Evolutionary conservation across 2,329 filamentous ascomycete genomes (phyloP), one percentile per base, ranked within the genome.

Genomic region (Fusarium illudens): DNA sequence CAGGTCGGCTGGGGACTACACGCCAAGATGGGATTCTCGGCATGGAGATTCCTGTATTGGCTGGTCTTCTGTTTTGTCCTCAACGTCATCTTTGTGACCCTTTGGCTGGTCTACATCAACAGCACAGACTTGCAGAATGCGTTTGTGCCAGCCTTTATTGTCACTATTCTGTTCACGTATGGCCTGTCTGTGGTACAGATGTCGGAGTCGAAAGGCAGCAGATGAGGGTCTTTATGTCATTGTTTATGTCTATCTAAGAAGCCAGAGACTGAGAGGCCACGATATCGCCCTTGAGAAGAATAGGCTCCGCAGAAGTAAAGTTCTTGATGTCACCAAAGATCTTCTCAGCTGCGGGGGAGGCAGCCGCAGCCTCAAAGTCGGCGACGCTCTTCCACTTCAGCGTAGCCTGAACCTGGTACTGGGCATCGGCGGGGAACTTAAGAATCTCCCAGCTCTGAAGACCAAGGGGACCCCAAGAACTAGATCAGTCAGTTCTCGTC

Each of bases 271-370:
- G 37, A 12, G 25, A 29, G 6, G 58, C 56, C 0, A 70, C 67
- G 15, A 70, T 36, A 3, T 54, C 53, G 17, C 73, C 73, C 68
- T 71, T 75, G 0, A 74, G 49, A 2, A 74, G 9, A 4, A 73
- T 19, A 3, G 73, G 72, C 66, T 44, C 13, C 3, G 58, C 70
- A 49, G 33, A 57, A 37, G 65, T 73, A 44, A 71, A 71, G 25
- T 65, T 73, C 50, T 67, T 63, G 29, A 75, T 67, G n/a, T 75
- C 73, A 0, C 62, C 71, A 57, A 75, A 70, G 4, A 75, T 36
- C 17, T 39, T 37, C 7, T 29, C 33, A 1, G 64, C 60, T 0
- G 19, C 58, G 20, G 62, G 37, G n/a, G 29, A 55, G 7, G 58
- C 48, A 6, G 59, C 48, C 3, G 69, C 73, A 29, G 58, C 58